These are phyloP conservation scores for Tetrapisispora phaffii DNA, from an alignment of 805 yeast species.

Conservation along the genomic window DNA sequence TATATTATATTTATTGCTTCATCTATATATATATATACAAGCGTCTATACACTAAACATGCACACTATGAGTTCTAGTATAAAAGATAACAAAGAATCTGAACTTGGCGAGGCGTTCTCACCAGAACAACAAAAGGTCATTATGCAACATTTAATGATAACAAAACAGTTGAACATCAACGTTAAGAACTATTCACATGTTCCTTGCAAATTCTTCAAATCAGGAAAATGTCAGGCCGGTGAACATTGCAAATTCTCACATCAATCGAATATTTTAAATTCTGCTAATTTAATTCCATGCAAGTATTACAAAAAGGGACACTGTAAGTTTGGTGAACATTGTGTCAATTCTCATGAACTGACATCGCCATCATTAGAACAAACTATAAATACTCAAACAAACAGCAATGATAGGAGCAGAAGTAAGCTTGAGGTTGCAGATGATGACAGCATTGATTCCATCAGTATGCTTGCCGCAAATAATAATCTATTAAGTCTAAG, in stretches of 20 bases:
- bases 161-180: slow-evolving; percentile 16
- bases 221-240: slow-evolving; percentile 95
- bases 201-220: slow-evolving; percentile 88
- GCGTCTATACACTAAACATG: neutral
- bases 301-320: slow-evolving; percentile 94
- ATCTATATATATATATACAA: neutral
- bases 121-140: slow-evolving; percentile 22
- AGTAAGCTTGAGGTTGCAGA: neutral
- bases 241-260: slow-evolving; percentile 86
- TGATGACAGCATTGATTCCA: neutral
- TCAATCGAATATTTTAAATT: slow-evolving; percentile 42
- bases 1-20: too few species aligned
- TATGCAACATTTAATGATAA: slow-evolving; percentile 20
- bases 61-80: neutral
- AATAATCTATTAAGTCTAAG: neutral
- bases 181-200: slow-evolving; percentile 53
- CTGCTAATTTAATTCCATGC: slow-evolving; percentile 43
- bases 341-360: slow-evolving; percentile 80
- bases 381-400: neutral
- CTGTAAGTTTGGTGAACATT: slow-evolving; percentile 88
- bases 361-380: neutral
- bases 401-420: neutral
- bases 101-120: slow-evolving; percentile 2
- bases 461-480: neutral
- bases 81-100: neutral